Percentiles rank a stretch among this genome's conserved stretches.
These are phyloP conservation scores for Margaritispora aquatica DNA, from an alignment of 495 filamentous ascomycete genomes.

Conservation along the genomic window DNA sequence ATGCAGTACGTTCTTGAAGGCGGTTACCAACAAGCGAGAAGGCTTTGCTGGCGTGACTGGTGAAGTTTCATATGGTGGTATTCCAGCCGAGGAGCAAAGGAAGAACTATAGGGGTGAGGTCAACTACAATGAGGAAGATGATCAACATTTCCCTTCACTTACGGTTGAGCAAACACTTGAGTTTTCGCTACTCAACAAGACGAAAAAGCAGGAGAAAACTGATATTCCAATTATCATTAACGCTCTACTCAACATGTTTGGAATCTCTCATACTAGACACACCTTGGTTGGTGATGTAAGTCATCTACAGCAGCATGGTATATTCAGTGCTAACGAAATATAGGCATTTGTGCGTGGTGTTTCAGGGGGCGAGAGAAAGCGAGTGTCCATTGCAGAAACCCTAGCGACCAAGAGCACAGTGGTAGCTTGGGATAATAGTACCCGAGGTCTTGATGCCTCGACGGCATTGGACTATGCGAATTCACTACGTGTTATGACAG, in stretches of 20 bases:
- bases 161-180: conserved; percentile 69
- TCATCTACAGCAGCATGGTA: conserved; percentile 43
- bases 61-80: conserved; percentile 70
- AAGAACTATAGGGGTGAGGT: conserved; percentile 73
- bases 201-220: conserved; percentile 60
- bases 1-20: conserved; percentile 75
- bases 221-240: conserved; percentile 62
- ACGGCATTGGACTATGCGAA: conserved; percentile 75
- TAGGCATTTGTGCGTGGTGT: conserved; percentile 55
- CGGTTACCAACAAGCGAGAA: conserved; percentile 63
- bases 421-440: conserved; percentile 70
- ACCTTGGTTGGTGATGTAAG: conserved; percentile 58
- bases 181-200: conserved; percentile 82
- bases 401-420: conserved; percentile 60
- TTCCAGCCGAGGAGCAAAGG: conserved; percentile 60
- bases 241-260: conserved; percentile 62
- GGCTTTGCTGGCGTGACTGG: conserved; percentile 62
- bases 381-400: conserved; percentile 65
- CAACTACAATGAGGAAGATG: conserved; percentile 78
- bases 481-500: conserved; percentile 59
- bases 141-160: conserved; percentile 69
- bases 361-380: conserved; percentile 66
- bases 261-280: conserved; percentile 60
- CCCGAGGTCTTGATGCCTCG: conserved; percentile 71
- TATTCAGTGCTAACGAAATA: conserved; percentile 26